Conservation (phyloP, 139 green algal genomes). For the Zygnema cylindricum region DNA sequence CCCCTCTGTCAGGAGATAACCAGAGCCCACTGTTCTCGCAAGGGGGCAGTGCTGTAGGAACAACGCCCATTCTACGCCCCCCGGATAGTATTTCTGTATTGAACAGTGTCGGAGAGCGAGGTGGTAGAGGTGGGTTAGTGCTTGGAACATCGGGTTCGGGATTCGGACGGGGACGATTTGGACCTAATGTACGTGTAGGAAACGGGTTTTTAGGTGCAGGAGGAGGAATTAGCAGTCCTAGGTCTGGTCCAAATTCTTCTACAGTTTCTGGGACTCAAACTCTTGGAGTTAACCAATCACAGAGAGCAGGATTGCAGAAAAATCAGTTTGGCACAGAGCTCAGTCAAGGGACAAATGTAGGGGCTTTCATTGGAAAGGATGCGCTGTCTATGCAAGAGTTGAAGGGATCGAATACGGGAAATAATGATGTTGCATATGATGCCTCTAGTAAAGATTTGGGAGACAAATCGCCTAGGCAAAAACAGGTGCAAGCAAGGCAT, state of each 20-base stretch:
- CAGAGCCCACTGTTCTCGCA: not conserved
- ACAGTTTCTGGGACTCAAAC: not conserved
- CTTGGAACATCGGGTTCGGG: not conserved
- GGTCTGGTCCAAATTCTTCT: not conserved
- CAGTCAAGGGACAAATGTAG: not conserved
- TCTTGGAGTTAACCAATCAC: not conserved
- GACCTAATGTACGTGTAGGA: not conserved
- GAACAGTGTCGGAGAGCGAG: not conserved
- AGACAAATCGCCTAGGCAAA: not conserved
- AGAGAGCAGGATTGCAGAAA: not conserved
- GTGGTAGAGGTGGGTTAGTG: not conserved
- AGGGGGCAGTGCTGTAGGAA: not conserved
- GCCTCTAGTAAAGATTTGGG: not conserved
- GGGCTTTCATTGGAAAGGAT: not conserved
- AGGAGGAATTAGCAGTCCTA: not conserved
- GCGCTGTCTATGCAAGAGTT: not conserved
- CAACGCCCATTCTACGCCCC: not conserved
- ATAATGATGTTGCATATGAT: not conserved
- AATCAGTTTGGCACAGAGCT: not conserved
- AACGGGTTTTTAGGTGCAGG: not conserved
- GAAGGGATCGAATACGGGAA: not conserved
- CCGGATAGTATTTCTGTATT: not conserved
- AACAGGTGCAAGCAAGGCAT: not conserved
- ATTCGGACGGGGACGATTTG: not conserved
- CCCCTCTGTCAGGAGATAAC: conserved; percentile 18